These are phyloP conservation scores for Fusarium kyushuense DNA, from an alignment of 2,329 filamentous ascomycete species.

Conservation along the genomic window DNA sequence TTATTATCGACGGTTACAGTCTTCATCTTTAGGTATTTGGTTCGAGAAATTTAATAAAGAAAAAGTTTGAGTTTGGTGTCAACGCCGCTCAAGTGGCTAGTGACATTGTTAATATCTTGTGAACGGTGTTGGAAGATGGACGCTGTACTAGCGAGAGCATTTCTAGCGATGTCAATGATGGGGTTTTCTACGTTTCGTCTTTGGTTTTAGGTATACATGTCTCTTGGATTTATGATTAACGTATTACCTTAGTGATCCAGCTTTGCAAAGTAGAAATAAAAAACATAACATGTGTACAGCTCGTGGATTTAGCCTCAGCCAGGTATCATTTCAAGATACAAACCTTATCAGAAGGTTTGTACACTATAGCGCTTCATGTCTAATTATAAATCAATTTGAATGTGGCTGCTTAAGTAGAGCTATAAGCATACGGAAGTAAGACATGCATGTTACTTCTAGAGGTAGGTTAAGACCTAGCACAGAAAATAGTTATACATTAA, in stretches of 20 bases:
- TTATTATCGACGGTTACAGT: conserved; percentile 61
- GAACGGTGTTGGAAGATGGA: background rate
- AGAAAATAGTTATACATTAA: background rate
- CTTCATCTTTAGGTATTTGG: conserved; percentile 62
- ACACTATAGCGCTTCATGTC: background rate
- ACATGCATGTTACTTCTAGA: background rate
- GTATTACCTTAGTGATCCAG: background rate
- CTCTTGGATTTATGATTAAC: too few relatives aligned
- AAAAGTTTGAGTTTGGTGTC: conserved; percentile 47
- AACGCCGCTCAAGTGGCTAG: conserved; percentile 53
- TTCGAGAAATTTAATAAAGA: background rate
- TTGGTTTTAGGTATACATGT: background rate
- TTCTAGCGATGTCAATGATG: background rate
- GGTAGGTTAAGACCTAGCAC: too few relatives aligned
- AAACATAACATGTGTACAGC: too few relatives aligned
- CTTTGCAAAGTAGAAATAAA: background rate
- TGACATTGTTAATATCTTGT: conserved; percentile 55
- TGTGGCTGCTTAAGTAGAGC: background rate
- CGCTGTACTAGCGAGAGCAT: background rate
- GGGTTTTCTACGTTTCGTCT: background rate
- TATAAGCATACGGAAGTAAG: background rate
- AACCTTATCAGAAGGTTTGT: too few relatives aligned
- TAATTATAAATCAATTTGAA: background rate
- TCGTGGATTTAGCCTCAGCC: too few relatives aligned
- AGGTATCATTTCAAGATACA: too few relatives aligned